Evolutionary conservation across 129 eudicot species (phyloP), one percentile per base, ranked within the genome.

Genomic region (Solidago caesia): DNA sequence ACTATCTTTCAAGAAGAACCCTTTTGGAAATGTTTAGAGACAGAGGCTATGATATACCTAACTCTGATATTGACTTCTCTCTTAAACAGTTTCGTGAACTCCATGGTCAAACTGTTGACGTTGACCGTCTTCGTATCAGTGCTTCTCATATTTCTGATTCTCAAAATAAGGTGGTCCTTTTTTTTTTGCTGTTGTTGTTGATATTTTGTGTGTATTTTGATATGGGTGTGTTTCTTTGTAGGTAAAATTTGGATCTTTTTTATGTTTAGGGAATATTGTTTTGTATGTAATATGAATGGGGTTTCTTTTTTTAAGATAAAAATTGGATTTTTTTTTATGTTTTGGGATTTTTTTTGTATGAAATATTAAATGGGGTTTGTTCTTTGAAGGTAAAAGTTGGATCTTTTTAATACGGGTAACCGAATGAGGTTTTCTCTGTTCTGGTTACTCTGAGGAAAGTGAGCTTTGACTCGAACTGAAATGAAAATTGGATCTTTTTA

Each of bases 1-100:
- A 90, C 89, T 94, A 85, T 80, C 78, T 94, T 9, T 87, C 98
- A 2, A 87, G 97, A 1, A 79, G 87, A 80, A 94, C 98, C 4
- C 44, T 85, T 56, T 82, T 90, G 11, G 93, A 94, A 70, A 90
- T 94, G 98, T 93, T 94, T 5, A 80, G 70, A 74, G 97, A 94
- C 56, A 81, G 98, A 73, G 98, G 98, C 41, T 90, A 77, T 57
- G 82, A 82, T 56, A 79, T 94, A 25, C 85, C 97, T 21, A 53
- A 56, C 41, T 78, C 86, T 4, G 97, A 94, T 2, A 80, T 90
- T 45, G 74, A 93, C 0, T n/a, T 86, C 48, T 69, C 96, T n/a
- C 89, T 94, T 43, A 56, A 62, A 6, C 88, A 88, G 27, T 94
- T 94, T 74, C 88, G 98, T 5, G 59, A 64, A 33, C 75, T 78